Base-by-base conservation (phyloP, 1,284 basidiomycete genomes). In the Marasmius sp. region DNA sequence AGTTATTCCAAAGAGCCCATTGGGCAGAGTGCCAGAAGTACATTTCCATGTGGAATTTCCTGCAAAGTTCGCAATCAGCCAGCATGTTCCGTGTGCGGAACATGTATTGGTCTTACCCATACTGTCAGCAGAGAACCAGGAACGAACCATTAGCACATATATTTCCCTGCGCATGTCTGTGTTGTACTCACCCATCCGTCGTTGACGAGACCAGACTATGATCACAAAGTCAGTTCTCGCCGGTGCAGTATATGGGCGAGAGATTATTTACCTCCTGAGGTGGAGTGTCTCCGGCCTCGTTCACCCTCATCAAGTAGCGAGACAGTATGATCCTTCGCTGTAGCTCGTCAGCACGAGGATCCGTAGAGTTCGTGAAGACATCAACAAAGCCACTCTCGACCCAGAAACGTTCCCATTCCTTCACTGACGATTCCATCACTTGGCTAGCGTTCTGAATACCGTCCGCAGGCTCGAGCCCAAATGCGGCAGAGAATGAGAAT, bases 31-130 rank as follows among this genome's bases (percentile, higher is more conserved):
- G 85, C 85, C 85, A 87, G 69, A 83, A 86, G 67, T 78, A 81
- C 83, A 84, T 82, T 67, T 87, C 85, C 80, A 85, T 80, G 66
- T 86, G 85, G 71, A 85, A 85, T 71, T 85, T 86, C 54, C 72
- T 70, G 52, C 1, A 50, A 33, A 37, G 7, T 36, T 27, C 2
- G 2, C 27, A 37, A 38, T 34, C 11, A 34, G 20, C 18, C 34
- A 36, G 34, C 20, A 54, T 37, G 14, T 6, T 12, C 34, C 2
- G 18, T 16, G n/a, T 36, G 34, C n/a, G n/a, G 8, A 54, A 54
- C n/a, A n/a, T n/a, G 48, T 20, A 20, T 7, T 16, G 6, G n/a
- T 37, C 72, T 62, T 58, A 72, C 74, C 74, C 74, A 60, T 74
- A 75, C 70, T 74, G 33, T 18, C 16, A 16, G 36, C 16, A 22